Percentiles rank a stretch among this genome's conserved stretches.
These are phyloP conservation scores for Hypoxylon sp. DNA, from an alignment of 2,329 filamentous ascomycete genomes.

Conservation along the genomic window DNA sequence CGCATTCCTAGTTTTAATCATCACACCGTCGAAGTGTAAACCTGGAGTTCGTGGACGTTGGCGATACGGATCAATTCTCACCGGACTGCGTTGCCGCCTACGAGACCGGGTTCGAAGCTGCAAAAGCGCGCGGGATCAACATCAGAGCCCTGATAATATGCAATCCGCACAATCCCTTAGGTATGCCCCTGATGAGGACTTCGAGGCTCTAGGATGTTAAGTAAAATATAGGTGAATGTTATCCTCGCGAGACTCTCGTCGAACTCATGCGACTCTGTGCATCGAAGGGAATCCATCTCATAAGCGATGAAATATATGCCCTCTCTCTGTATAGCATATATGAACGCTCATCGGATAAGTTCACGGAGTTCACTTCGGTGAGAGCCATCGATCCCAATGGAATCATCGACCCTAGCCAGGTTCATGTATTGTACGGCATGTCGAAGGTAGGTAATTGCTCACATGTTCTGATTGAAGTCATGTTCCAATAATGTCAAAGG, in stretches of 20 bases:
- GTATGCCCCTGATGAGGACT: constrained; percentile 14
- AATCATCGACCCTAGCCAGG: constrained; percentile 39
- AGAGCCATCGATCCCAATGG: constrained; percentile 35
- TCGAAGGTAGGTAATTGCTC: constrained; percentile 34
- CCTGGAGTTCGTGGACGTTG: constrained; percentile 40
- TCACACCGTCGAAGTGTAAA: constrained; percentile 19
- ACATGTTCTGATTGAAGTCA: neutral
- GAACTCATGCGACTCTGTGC: constrained; percentile 42
- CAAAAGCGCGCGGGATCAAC: constrained; percentile 34
- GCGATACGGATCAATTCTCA: constrained; percentile 43
- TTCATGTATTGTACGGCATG: constrained; percentile 46
- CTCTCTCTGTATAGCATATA: constrained; percentile 37
- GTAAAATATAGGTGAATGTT: constrained; percentile 34
- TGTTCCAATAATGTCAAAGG: constrained; percentile 28
- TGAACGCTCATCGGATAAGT: constrained; percentile 30
- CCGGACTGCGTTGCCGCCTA: constrained; percentile 38
- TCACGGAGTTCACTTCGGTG: constrained; percentile 40
- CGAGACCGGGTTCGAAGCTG: constrained; percentile 41
- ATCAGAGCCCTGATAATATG: constrained; percentile 42
- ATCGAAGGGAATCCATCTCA: constrained; percentile 43
- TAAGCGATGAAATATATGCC: constrained; percentile 46
- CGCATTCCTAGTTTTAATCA: neutral
- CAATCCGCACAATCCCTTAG: constrained; percentile 45
- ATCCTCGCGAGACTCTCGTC: constrained; percentile 40
- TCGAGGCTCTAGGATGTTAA: neutral